Evolutionary conservation across 2,329 filamentous ascomycete species (phyloP), one percentile per base, ranked within the genome.

Genomic region (Macrophomina phaseolina): DNA sequence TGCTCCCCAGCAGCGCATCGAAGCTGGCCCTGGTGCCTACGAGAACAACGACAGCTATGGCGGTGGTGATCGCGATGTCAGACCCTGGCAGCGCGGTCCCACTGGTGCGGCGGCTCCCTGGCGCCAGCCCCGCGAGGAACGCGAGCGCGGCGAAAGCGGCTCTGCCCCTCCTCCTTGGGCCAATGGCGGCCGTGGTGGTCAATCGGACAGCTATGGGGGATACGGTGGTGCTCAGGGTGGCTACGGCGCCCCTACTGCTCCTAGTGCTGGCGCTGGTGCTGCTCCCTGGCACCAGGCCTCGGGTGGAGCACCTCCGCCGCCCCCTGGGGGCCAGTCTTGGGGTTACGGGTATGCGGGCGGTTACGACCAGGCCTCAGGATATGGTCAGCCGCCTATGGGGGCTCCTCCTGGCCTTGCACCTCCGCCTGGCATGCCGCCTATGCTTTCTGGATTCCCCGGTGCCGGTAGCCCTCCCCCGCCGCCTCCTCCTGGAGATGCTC

Each of bases 51-150:
- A 49, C 6, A 40, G 49, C 46, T 48, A 18, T 79, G 75, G 66
- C 78, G 78, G 64, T 68, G 70, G 48, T 64, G 78, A 76, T n/a
- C 83, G 83, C 48, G 89, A 90, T 71, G 84, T 87, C 71, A 94
- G 92, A 80, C 94, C 94, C 61, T 97, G 93, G 93, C 91, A 97
- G 77, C 89, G 92, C 75, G 92, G 90, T 45, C 92, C 93, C 18
- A 93, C 91, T 36, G 92, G 92, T 67, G 92, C 90, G 67, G 87
- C 92, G 76, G 93, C 93, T 71, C 93, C 93, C 7, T 97, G 94
- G 92, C 81, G 85, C 76, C 72, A 72, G 60, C 82, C 55, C 82
- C 76, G 81, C 69, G 80, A 81, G 67, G 83, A 84, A 63, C 74
- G 80, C 55, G 80, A 80, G 67, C 78, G 78, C 58, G 71, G 80